These are phyloP conservation scores for Kokia cookei DNA, from an alignment of 441 rosid genomes.

Conservation along the genomic window DNA sequence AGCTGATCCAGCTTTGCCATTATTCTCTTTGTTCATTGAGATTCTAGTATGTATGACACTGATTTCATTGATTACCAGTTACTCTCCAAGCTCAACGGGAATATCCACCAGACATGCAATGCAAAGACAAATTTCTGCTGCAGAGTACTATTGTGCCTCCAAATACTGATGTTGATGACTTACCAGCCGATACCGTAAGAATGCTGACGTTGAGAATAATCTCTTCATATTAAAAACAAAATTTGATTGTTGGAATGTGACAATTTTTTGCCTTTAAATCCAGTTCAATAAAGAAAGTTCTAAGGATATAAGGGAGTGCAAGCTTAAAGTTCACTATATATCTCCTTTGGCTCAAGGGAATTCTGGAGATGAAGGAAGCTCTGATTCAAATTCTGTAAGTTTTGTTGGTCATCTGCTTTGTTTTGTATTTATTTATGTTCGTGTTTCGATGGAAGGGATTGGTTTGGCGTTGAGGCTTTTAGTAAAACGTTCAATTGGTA, in stretches of 20 bases:
- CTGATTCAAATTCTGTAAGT: conserved; percentile 61
- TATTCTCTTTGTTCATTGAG: background rate
- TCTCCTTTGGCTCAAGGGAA: conserved; percentile 46
- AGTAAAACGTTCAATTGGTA: background rate
- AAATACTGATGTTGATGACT: conserved; percentile 73
- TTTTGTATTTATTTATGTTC: background rate
- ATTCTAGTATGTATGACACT: background rate
- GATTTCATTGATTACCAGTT: conserved; percentile 37
- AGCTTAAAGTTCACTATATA: conserved; percentile 74
- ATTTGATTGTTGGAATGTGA: conserved; percentile 5
- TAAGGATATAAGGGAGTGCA: conserved; percentile 65
- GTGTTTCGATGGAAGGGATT: background rate
- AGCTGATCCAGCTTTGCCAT: background rate
- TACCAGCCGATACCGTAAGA: conserved; percentile 77
- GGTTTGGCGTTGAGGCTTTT: background rate
- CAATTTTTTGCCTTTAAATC: conserved; percentile 9
- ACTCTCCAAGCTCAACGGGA: conserved; percentile 88
- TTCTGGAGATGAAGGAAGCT: conserved; percentile 42
- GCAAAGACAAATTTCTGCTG: conserved; percentile 92
- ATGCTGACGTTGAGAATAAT: background rate
- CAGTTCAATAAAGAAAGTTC: conserved; percentile 76
- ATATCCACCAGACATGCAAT: conserved; percentile 77
- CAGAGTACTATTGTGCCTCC: conserved; percentile 78
- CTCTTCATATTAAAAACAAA: background rate
- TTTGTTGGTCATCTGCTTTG: background rate